A percentile compares a stretch with the other conserved stretches of the same genome.
These are phyloP conservation scores for Dactylella cylindrospora DNA, from an alignment of 2,329 filamentous ascomycete species.

Conservation along the genomic window DNA sequence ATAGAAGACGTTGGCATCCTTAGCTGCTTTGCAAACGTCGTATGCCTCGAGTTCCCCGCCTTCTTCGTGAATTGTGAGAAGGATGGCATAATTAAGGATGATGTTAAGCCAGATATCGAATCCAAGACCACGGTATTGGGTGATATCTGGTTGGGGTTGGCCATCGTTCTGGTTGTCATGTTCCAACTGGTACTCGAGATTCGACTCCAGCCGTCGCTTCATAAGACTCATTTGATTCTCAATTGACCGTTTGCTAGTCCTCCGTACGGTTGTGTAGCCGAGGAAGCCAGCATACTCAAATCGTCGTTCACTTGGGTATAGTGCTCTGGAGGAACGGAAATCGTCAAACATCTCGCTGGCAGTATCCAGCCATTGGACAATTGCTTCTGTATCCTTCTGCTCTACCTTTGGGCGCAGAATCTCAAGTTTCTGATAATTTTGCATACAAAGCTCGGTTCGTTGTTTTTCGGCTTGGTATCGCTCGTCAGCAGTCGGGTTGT, in stretches of 20 bases:
- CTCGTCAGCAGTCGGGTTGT: slow-evolving; percentile 45
- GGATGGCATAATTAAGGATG: slow-evolving; percentile 82
- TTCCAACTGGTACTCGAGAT: slow-evolving; percentile 39
- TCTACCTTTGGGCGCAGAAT: slow-evolving; percentile 57
- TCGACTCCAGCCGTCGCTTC: slow-evolving; percentile 52
- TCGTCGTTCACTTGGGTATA: slow-evolving; percentile 61
- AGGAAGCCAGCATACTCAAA: slow-evolving; percentile 56
- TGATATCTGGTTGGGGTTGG: slow-evolving; percentile 42
- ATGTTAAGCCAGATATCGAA: slow-evolving; percentile 87
- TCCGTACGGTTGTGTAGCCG: slow-evolving; percentile 54
- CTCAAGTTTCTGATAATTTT: slow-evolving; percentile 55
- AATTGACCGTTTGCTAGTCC: slow-evolving; percentile 52
- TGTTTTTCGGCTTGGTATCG: slow-evolving; percentile 51
- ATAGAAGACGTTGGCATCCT: slow-evolving; percentile 79
- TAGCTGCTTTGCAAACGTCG: slow-evolving; percentile 73
- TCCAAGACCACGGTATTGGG: slow-evolving; percentile 69
- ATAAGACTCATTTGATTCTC: slow-evolving; percentile 50
- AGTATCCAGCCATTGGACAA: slow-evolving; percentile 62
- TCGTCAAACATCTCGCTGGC: slow-evolving; percentile 62
- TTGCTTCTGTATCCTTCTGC: slow-evolving; percentile 56
- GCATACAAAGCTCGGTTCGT: slow-evolving; percentile 54
- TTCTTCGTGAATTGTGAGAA: slow-evolving; percentile 68
- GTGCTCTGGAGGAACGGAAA: slow-evolving; percentile 62
- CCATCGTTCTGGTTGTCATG: slow-evolving; percentile 19
- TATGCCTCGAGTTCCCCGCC: slow-evolving; percentile 64